phyloP scores from a whole-genome alignment of 1,284 basidiomycete species.

The Dichomitus squalens region DNA sequence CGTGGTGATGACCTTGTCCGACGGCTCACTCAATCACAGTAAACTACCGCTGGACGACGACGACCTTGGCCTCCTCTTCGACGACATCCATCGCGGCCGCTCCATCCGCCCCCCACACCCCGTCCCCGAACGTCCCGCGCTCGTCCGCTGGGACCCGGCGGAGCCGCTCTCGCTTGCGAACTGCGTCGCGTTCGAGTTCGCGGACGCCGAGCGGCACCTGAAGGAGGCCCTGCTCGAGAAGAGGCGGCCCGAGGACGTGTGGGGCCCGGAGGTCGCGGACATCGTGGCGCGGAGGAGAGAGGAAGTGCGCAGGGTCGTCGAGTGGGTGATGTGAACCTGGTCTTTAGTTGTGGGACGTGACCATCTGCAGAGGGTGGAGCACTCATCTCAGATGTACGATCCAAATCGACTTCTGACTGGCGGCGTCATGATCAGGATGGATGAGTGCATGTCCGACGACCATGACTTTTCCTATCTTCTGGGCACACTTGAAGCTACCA shows the following conservation, averaged over 20 bases:
- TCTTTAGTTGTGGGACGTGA: no score
- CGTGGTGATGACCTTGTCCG: not conserved
- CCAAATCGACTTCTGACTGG: no score
- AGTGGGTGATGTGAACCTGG: conserved; percentile 44
- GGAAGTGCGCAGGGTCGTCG: conserved; percentile 50
- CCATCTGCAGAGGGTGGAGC: no score
- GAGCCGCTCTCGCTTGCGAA: conserved; percentile 31
- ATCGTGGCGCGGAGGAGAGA: conserved; percentile 54
- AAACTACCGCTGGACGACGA: conserved; percentile 79
- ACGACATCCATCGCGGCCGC: conserved; percentile 84
- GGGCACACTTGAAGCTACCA: no score
- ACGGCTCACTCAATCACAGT: conserved; percentile 38
- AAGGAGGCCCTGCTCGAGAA: conserved; percentile 46
- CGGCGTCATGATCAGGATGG: no score
- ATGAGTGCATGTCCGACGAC: no score
- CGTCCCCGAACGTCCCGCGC: conserved; percentile 68
- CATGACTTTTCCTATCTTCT: no score
- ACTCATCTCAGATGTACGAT: no score
- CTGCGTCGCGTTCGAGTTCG: conserved; percentile 41
- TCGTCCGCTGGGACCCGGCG: conserved; percentile 80
- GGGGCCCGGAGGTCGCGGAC: conserved; percentile 63
- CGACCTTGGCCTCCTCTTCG: conserved; percentile 83
- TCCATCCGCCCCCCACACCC: conserved; percentile 77
- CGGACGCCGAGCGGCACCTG: conserved; percentile 73
- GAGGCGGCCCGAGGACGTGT: conserved; percentile 54